phyloP scores from a whole-genome alignment of 495 filamentous ascomycete genomes.

The Filosporella fistucella region DNA sequence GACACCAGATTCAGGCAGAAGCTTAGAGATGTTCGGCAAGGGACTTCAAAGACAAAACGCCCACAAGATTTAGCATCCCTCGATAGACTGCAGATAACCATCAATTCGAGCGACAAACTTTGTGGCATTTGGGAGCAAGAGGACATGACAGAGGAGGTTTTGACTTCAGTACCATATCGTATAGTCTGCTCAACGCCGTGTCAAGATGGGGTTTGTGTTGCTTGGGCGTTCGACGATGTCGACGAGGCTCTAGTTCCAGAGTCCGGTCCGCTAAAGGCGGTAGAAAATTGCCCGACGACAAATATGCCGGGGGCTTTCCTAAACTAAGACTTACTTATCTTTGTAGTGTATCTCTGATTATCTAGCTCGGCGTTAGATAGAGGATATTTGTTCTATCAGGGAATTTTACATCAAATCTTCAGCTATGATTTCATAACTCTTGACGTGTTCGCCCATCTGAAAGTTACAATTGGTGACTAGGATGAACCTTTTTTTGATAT shows the following conservation, averaged over 20 bases:
- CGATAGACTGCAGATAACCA: not conserved
- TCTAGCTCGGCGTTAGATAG: no score
- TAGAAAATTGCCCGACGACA: not conserved
- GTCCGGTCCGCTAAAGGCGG: not conserved
- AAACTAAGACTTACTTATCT: not conserved
- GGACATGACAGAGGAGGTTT: no score
- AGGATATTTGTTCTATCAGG: no score
- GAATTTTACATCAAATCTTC: no score
- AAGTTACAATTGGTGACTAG: no score
- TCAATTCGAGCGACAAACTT: no score
- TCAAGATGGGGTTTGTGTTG: slow-evolving; percentile 6
- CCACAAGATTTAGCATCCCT: not conserved
- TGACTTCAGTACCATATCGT: slow-evolving; percentile 6
- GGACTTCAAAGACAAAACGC: no score
- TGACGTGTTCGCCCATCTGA: no score
- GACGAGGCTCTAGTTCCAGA: not conserved
- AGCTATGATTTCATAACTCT: no score
- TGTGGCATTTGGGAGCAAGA: no score
- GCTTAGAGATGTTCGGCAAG: not conserved
- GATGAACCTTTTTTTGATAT: no score
- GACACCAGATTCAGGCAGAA: slow-evolving; percentile 6
- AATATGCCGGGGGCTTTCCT: not conserved
- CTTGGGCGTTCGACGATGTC: slow-evolving; percentile 8
- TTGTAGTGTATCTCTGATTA: no score
- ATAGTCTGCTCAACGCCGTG: slow-evolving; percentile 2